Base-by-base conservation (phyloP, 2,329 filamentous ascomycete genomes). In the Diaporthe vexans region DNA sequence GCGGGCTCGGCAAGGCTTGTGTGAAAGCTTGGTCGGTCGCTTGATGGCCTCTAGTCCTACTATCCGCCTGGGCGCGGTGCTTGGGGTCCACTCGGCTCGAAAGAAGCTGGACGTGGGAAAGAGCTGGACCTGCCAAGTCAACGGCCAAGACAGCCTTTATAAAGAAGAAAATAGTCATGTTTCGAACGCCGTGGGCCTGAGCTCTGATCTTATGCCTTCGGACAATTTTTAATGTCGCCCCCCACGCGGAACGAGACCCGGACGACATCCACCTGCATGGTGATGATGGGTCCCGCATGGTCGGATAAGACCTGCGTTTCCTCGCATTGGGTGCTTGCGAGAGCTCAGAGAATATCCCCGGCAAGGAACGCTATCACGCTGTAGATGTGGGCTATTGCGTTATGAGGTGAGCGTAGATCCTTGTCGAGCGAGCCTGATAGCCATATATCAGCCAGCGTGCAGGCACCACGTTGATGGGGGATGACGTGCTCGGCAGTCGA, bases 331-430 rank as follows among this genome's bases (percentile, higher is more conserved):
- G 24, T 46, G 43, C 9, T 24, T n/a, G 37, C 26, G n/a, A 21
- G 9, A 33, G 35, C 37, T 26, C 37, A 67, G 58, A 35, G 17
- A 56, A 19, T 72, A 8, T 48, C 19, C 57, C 10, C 71, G n/a
- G n/a, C 26, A 46, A 26, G 46, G 43, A 59, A 52, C 3, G 19
- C 40, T 17, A 73, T 73, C 72, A 73, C 72, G 72, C 63, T 69
- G 63, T 33, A n/a, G 19, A 21, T 24, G 72, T 70, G 72, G 63
- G 63, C 63, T 35, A 73, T 73, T 73, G 72, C 72, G 72, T 69
- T 73, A 68, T 58, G 29, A 35, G 54, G 46, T 19, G 46, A 58
- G 46, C 63, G 40, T 13, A 33, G 56, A 29, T 15, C 26, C 29
- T 69, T 73, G 69, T 52, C 46, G 37, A 19, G 11, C 33, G 10